These are phyloP conservation scores for Eustoma russellianum DNA, from an alignment of 257 asterid genomes.

Conservation along the genomic window DNA sequence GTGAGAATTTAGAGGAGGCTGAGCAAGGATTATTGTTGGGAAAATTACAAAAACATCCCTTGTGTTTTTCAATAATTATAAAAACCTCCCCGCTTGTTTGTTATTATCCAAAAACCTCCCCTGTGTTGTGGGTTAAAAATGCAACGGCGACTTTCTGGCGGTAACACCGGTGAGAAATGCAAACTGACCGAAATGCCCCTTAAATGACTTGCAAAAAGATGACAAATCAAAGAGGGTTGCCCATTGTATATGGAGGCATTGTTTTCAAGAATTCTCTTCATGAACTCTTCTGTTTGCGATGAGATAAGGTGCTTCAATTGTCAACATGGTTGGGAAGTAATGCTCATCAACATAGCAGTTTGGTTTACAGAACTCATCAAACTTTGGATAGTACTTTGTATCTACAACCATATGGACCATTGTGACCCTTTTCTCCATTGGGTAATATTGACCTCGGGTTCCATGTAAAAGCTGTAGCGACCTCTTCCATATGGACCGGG, in stretches of 20 bases:
- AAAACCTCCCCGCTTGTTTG: too few relatives aligned
- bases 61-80: too few relatives aligned
- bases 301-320: constrained; percentile 23
- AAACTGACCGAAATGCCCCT: too few relatives aligned
- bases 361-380: constrained; percentile 28
- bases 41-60: too few relatives aligned
- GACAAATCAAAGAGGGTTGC: constrained; percentile 19
- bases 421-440: constrained; percentile 49
- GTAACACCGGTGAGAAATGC: too few relatives aligned
- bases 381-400: constrained; percentile 28
- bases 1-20: too few relatives aligned
- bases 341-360: constrained; percentile 42
- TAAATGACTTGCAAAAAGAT: constrained; percentile 43
- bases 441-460: constrained; percentile 24
- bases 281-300: constrained; percentile 36
- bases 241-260: constrained; percentile 24
- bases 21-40: too few relatives aligned
- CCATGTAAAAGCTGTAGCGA: constrained; percentile 25
- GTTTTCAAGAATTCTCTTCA: constrained; percentile 27
- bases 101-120: too few relatives aligned
- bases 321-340: constrained; percentile 23
- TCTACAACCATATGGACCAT: constrained; percentile 40
- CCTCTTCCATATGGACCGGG: constrained; percentile 45
- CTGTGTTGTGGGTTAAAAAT: too few relatives aligned
- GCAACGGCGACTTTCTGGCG: too few relatives aligned